These are phyloP conservation scores for Cryptomeria japonica DNA, from an alignment of 75 land plant genomes.

Conservation along the genomic window DNA sequence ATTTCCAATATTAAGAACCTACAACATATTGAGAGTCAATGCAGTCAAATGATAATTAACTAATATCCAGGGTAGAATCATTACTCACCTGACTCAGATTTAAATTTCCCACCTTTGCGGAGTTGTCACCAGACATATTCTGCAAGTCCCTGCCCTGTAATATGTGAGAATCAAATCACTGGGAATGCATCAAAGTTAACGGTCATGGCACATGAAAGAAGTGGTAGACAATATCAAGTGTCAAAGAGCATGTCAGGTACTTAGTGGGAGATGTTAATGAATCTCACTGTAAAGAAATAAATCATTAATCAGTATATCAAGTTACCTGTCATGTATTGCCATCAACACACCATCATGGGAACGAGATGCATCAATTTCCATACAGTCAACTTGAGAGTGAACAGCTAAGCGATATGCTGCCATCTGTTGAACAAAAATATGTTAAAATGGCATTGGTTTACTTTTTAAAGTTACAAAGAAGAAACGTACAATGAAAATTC, in stretches of 20 bases:
- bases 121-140: slow-evolving; percentile 58
- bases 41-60: not conserved
- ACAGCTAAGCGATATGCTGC: slow-evolving; percentile 61
- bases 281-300: not conserved
- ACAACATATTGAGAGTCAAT: not conserved
- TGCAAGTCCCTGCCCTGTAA: slow-evolving; percentile 96
- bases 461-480: not conserved
- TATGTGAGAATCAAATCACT: slow-evolving; percentile 33
- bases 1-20: not conserved
- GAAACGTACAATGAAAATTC: not conserved
- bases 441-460: not conserved
- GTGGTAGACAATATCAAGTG: not conserved
- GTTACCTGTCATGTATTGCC: slow-evolving; percentile 89
- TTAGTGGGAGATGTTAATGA: not conserved
- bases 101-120: slow-evolving; percentile 72
- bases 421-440: slow-evolving; percentile 29
- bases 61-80: not conserved
- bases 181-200: not conserved
- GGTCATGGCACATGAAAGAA: not conserved
- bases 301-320: not conserved
- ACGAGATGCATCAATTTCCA: slow-evolving; percentile 86
- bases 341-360: slow-evolving; percentile 78
- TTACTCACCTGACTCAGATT: slow-evolving; percentile 55
- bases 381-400: slow-evolving; percentile 64
- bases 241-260: not conserved